A percentile compares a stretch with the other conserved stretches of the same genome.
Conservation (phyloP, 2,329 filamentous ascomycete genomes). For the Aspergillus ibericus region DNA sequence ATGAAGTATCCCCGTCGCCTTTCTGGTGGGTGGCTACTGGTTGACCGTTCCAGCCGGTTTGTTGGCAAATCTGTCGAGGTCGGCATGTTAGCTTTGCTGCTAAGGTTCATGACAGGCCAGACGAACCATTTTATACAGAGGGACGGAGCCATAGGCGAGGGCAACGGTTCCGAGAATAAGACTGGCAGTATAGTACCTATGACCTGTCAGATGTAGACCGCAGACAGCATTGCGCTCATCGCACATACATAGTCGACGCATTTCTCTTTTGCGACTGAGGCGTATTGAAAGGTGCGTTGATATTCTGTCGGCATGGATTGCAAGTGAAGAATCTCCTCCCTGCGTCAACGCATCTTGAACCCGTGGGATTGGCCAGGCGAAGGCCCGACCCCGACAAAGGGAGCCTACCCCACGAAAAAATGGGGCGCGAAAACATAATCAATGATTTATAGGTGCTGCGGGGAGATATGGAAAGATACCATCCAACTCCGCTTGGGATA, state of each 20-base stretch:
- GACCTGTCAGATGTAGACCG: constrained; percentile 10
- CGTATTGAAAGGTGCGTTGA: constrained; percentile 36
- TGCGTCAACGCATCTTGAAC: constrained; percentile 19
- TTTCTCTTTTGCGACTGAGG: constrained; percentile 50
- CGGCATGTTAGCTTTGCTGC: not conserved
- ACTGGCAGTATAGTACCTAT: constrained; percentile 63
- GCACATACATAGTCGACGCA: constrained; percentile 59
- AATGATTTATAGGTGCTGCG: constrained; percentile 12
- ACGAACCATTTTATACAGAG: constrained; percentile 66
- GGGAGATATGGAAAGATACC: constrained; percentile 15
- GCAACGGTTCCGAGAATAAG: constrained; percentile 64
- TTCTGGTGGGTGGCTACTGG: constrained; percentile 79
- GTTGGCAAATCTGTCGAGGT: constrained; percentile 48
- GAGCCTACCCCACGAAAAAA: constrained; percentile 27
- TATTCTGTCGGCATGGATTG: constrained; percentile 28
- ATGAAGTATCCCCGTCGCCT: constrained; percentile 66
- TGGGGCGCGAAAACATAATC: constrained; percentile 32
- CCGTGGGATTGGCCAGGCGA: constrained; percentile 14
- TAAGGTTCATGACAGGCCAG: not conserved
- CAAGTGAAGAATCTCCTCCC: constrained; percentile 36
- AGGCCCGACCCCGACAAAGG: constrained; percentile 14
- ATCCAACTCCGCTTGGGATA: constrained; percentile 6
- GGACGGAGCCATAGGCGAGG: constrained; percentile 65
- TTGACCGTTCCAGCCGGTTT: constrained; percentile 80
- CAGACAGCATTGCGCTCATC: constrained; percentile 15